These are phyloP conservation scores for Aechmea fasciata DNA, from an alignment of 176 grass and related monocot genomes.

Conservation along the genomic window DNA sequence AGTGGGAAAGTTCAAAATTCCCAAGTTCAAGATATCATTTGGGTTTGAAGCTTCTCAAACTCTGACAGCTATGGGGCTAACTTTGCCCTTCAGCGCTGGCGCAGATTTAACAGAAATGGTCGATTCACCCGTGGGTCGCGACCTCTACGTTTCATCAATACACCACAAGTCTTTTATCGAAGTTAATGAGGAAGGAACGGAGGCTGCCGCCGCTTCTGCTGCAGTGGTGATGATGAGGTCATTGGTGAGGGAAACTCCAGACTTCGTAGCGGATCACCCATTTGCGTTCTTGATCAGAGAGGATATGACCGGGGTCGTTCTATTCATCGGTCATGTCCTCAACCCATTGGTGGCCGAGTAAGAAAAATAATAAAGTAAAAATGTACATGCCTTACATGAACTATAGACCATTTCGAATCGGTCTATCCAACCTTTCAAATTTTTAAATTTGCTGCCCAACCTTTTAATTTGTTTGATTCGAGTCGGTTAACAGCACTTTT, in stretches of 20 bases:
- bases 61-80: constrained; percentile 49
- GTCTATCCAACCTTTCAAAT: too few species aligned
- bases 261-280: constrained; percentile 48
- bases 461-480: too few species aligned
- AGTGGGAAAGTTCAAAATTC: constrained; percentile 49
- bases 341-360: constrained; percentile 33
- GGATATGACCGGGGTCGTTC: constrained; percentile 41
- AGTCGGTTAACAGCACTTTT: too few species aligned
- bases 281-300: constrained; percentile 49
- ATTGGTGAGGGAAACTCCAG: background rate
- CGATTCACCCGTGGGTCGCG: constrained; percentile 24
- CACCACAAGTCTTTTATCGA: constrained; percentile 65
- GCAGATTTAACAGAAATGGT: constrained; percentile 52
- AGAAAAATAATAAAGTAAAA: background rate
- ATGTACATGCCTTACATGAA: too few species aligned
- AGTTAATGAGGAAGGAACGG: constrained; percentile 81
- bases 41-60: constrained; percentile 44
- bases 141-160: constrained; percentile 41
- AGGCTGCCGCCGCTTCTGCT: constrained; percentile 45
- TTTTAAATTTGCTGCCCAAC: too few species aligned
- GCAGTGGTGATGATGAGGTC: constrained; percentile 17
- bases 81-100: constrained; percentile 33
- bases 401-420: too few species aligned
- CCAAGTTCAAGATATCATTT: constrained; percentile 77
- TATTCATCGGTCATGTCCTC: constrained; percentile 39